Evolutionary conservation across 305 asterid species (phyloP).

Genomic region (Caryopteris hybrid): DNA sequence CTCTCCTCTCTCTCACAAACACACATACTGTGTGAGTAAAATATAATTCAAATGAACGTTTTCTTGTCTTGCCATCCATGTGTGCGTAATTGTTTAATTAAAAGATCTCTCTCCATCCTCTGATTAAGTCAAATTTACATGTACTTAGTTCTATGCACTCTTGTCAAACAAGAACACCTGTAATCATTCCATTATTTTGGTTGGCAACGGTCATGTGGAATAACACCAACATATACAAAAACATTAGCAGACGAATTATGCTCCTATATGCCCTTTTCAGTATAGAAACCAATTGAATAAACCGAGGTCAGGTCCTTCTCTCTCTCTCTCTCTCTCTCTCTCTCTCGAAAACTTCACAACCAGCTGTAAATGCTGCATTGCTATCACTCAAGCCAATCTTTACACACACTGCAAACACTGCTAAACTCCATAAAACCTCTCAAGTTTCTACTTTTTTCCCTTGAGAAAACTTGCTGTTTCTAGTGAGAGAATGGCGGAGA

Average conservation of each 20-base stretch:
- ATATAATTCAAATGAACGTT: background rate
- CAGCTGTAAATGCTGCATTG: slow-evolving; percentile 34
- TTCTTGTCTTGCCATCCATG: slow-evolving; percentile 3
- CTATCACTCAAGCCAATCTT: slow-evolving; percentile 7
- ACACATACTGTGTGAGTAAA: background rate
- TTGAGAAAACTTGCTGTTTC: background rate
- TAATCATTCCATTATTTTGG: background rate
- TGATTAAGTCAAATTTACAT: background rate
- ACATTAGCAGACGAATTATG: background rate
- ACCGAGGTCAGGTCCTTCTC: slow-evolving; percentile 21
- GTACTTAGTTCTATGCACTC: slow-evolving; percentile 6
- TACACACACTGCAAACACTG: background rate
- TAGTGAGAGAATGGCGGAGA: slow-evolving; percentile 44
- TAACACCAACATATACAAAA: background rate
- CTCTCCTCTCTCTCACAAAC: slow-evolving; percentile 2
- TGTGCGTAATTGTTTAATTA: background rate
- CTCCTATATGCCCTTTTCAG: slow-evolving; percentile 5
- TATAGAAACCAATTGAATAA: slow-evolving; percentile 18
- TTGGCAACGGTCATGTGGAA: background rate
- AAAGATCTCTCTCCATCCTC: background rate
- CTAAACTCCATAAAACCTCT: background rate
- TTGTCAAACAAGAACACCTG: slow-evolving; percentile 7
- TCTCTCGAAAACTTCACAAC: slow-evolving; percentile 37
- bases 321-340: background rate
- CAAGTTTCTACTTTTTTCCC: background rate